A percentile compares a stretch with the other conserved stretches of the same genome.
Conservation (phyloP, 176 grass and related monocot species). For the Musa acuminata region DNA sequence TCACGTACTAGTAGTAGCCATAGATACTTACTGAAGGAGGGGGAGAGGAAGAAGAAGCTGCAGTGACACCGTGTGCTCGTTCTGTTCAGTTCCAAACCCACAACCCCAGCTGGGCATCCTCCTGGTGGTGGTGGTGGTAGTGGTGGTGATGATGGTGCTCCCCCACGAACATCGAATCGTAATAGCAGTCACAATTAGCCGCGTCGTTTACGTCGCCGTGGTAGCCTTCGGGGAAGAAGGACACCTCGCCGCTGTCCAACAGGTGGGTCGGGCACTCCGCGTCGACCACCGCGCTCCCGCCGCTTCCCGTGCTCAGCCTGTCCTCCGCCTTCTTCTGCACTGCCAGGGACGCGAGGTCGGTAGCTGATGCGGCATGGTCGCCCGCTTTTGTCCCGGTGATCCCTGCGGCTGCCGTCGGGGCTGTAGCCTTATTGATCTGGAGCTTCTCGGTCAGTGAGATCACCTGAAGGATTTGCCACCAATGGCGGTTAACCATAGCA, state of each 20-base stretch:
- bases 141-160: background rate
- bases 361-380: background rate
- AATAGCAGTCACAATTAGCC: constrained; percentile 42
- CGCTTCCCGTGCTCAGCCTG: constrained; percentile 22
- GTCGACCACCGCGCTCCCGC: constrained; percentile 25
- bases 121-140: too few species aligned
- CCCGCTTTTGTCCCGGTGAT: constrained; percentile 14
- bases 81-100: constrained; percentile 9
- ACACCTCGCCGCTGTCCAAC: constrained; percentile 34
- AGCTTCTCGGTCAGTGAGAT: constrained; percentile 51
- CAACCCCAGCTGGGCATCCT: constrained; percentile 3
- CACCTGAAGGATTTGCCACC: constrained; percentile 32
- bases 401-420: constrained; percentile 1
- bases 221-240: constrained; percentile 42
- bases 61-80: too few species aligned
- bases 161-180: background rate
- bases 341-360: constrained; percentile 11
- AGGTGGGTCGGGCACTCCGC: constrained; percentile 9
- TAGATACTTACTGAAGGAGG: too few species aligned
- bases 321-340: constrained; percentile 31
- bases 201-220: constrained; percentile 49
- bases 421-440: background rate
- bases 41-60: too few species aligned
- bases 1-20: too few species aligned
- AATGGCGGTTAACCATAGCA: too few species aligned